Evolutionary conservation across 768 basidiomycete species (phyloP).

Genomic region (Sporobolomyces pararoseus): DNA sequence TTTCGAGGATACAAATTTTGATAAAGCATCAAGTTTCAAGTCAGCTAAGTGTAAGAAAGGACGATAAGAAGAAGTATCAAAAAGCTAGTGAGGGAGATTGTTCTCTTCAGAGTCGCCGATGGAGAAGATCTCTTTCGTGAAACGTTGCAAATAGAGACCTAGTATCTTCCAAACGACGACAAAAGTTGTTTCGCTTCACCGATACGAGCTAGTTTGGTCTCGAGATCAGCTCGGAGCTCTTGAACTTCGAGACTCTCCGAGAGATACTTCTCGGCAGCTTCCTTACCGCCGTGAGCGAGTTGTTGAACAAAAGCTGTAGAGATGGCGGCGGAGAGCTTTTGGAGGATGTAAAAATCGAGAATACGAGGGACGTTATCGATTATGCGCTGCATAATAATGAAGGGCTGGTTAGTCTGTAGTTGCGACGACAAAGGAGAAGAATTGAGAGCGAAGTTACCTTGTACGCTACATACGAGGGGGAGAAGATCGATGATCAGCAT

Average conservation of each 20-base stretch:
- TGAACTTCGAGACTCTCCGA: background rate
- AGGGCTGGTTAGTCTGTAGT: background rate
- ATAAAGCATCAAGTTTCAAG: no score
- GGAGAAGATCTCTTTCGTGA: no score
- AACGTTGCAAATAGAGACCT: background rate
- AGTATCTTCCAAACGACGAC: background rate
- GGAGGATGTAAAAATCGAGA: constrained; percentile 54
- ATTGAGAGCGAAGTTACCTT: constrained; percentile 51
- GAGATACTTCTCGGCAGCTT: background rate
- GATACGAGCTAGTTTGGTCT: background rate
- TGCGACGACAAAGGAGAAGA: background rate
- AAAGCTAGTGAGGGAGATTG: no score
- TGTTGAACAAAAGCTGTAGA: constrained; percentile 37
- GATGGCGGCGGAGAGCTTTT: constrained; percentile 50
- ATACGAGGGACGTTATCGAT: constrained; percentile 58
- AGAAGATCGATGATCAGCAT: background rate
- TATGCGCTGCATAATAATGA: constrained; percentile 53
- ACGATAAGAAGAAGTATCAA: no score
- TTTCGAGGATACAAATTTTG: no score
- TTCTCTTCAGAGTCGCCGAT: no score
- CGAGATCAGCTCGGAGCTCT: constrained; percentile 5
- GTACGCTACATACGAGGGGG: constrained; percentile 51
- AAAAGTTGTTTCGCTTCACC: constrained; percentile 18
- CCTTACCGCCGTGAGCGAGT: background rate
- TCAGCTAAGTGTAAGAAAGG: no score